Conservation (phyloP, 768 basidiomycete species). For the Leccinum fibrillosum region DNA sequence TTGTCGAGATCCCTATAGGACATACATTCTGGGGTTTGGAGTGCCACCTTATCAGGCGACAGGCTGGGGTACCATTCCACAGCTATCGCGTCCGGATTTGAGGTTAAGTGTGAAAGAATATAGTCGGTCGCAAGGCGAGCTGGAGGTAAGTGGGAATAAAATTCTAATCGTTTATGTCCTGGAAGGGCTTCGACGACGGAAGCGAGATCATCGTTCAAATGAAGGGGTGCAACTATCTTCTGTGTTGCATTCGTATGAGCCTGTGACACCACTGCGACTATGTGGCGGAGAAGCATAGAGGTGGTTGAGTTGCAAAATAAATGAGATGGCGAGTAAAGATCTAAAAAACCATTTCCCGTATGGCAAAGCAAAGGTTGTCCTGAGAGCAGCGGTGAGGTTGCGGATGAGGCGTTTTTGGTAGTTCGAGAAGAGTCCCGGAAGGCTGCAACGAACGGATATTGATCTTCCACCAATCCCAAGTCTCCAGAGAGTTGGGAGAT, state of each 20-base stretch:
- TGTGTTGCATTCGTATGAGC: conserved; percentile 3
- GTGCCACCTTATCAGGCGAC: neutral
- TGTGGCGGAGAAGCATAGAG: conserved; percentile 18
- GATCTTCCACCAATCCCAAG: neutral
- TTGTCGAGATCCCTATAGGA: conserved; percentile 36
- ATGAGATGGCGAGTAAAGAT: conserved; percentile 14
- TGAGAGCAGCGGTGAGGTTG: neutral
- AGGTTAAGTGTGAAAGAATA: conserved; percentile 17
- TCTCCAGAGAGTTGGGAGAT: neutral
- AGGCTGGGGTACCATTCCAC: conserved; percentile 23
- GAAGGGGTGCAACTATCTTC: conserved; percentile 7
- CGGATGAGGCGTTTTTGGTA: neutral
- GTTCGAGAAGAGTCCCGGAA: conserved; percentile 11
- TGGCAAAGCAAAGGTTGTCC: conserved; percentile 11
- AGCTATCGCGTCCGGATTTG: conserved; percentile 14
- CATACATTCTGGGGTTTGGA: conserved; percentile 7
- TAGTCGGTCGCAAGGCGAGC: conserved; percentile 24
- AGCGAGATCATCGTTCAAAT: conserved; percentile 11
- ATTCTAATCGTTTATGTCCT: conserved; percentile 1
- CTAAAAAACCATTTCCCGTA: conserved; percentile 6
- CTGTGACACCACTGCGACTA: conserved; percentile 7
- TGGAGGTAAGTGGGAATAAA: conserved; percentile 18
- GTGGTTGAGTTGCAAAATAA: conserved; percentile 11
- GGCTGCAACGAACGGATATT: conserved; percentile 13
- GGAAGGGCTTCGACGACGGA: conserved; percentile 18